Evolutionary conservation across 306 rosid species (phyloP).

Genomic region (Phaseolus lunatus): DNA sequence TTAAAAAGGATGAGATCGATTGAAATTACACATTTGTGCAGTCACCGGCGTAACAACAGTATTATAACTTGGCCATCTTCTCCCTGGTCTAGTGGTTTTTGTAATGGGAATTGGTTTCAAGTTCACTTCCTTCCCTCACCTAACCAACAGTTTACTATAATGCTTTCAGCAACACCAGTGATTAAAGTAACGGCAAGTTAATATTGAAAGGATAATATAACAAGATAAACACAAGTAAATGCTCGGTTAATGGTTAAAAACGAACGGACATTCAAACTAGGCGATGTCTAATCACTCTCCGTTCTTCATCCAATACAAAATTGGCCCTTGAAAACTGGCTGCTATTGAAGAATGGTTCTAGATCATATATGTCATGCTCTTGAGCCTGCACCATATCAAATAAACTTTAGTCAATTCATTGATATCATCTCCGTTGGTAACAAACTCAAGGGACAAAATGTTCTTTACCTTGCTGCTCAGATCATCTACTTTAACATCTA

Average conservation of each 20-base stretch:
- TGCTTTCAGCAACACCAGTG: neutral
- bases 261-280: conserved; percentile 4
- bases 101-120: too few relatives aligned
- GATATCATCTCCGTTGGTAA: conserved; percentile 10
- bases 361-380: conserved; percentile 87
- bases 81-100: too few relatives aligned
- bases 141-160: too few relatives aligned
- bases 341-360: conserved; percentile 84
- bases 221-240: neutral
- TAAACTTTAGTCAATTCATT: conserved; percentile 36
- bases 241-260: neutral
- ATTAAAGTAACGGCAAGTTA: neutral
- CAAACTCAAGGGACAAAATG: neutral
- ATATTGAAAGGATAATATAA: too few relatives aligned
- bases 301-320: conserved; percentile 71
- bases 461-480: conserved; percentile 67
- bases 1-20: too few relatives aligned
- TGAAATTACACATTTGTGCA: too few relatives aligned
- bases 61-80: too few relatives aligned
- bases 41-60: too few relatives aligned
- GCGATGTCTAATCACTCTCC: conserved; percentile 69
- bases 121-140: too few relatives aligned
- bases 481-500: conserved; percentile 82
- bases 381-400: conserved; percentile 71
- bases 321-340: conserved; percentile 66